These are phyloP conservation scores for Pelargonium citronellum DNA, from an alignment of 441 rosid species.

Conservation along the genomic window DNA sequence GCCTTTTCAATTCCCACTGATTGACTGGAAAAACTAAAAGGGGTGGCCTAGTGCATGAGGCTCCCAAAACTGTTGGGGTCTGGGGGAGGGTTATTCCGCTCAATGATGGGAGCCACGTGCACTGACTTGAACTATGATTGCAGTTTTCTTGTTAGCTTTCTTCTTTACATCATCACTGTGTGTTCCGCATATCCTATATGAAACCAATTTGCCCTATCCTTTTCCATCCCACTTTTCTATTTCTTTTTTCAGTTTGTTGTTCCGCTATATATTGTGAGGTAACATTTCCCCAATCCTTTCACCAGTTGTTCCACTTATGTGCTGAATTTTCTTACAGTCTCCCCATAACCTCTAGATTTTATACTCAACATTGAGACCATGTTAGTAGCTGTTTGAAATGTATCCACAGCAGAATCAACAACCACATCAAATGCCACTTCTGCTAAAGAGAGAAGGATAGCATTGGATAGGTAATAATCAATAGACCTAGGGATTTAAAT, in stretches of 20 bases:
- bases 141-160: neutral
- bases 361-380: neutral
- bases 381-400: neutral
- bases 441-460: neutral
- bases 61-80: too few species aligned
- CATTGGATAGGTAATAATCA: neutral
- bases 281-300: neutral
- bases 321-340: too few species aligned
- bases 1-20: too few species aligned
- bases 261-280: too few species aligned
- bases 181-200: neutral
- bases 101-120: too few species aligned
- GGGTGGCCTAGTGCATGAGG: too few species aligned
- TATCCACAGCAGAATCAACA: neutral
- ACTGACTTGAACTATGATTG: neutral
- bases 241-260: neutral
- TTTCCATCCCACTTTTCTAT: neutral
- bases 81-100: too few species aligned
- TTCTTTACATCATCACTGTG: neutral
- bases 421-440: neutral
- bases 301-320: neutral
- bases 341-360: too few species aligned
- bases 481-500: too few species aligned
- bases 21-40: too few species aligned
- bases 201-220: neutral